Percentiles rank a stretch among this genome's conserved stretches.
Conservation (phyloP, 306 rosid species). For the Senna tora region DNA sequence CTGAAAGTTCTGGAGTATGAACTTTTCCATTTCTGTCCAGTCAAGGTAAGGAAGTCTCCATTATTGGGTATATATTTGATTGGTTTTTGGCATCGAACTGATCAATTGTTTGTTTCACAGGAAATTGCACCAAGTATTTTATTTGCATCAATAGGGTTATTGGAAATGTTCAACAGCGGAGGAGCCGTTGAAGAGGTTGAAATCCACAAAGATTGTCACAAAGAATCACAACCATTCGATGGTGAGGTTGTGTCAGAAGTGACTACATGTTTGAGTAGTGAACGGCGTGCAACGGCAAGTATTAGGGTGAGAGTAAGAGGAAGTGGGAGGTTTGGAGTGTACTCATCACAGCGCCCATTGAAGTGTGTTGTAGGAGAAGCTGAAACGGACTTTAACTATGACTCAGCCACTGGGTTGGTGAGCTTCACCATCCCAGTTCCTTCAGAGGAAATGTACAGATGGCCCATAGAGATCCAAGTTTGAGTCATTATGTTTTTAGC, state of each 20-base stretch:
- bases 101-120: constrained; percentile 41
- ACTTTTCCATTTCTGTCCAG: constrained; percentile 83
- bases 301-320: constrained; percentile 65
- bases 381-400: constrained; percentile 54
- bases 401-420: constrained; percentile 59
- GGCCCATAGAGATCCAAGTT: constrained; percentile 73
- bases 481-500: constrained; percentile 28
- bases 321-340: constrained; percentile 75
- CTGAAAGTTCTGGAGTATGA: constrained; percentile 83
- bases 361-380: constrained; percentile 56
- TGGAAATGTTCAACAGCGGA: constrained; percentile 82
- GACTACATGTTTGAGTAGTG: constrained; percentile 18
- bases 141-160: constrained; percentile 82
- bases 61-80: not conserved
- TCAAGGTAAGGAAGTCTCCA: constrained; percentile 57
- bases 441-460: constrained; percentile 63
- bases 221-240: not conserved
- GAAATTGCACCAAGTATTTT: constrained; percentile 59
- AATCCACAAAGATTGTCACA: constrained; percentile 41
- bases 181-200: constrained; percentile 76
- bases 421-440: constrained; percentile 65
- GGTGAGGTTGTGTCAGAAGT: not conserved
- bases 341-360: constrained; percentile 69
- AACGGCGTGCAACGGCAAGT: constrained; percentile 48
- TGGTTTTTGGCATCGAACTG: not conserved